phyloP scores from a whole-genome alignment of 495 filamentous ascomycete species.

The Talaromyces trachyspermus region DNA sequence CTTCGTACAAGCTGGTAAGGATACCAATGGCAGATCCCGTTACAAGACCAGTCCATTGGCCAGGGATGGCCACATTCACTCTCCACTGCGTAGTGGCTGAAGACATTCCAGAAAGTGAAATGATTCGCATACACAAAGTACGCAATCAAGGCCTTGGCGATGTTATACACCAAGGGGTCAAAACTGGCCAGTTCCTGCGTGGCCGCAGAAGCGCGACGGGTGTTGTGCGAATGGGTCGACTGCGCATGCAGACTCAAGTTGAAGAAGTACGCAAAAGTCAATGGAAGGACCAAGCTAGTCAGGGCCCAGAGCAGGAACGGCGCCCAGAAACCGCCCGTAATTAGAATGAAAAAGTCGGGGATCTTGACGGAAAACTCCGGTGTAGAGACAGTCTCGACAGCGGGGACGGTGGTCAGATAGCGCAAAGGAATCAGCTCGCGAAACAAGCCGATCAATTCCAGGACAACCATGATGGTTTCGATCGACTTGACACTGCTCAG shows the following conservation, averaged over 20 bases:
- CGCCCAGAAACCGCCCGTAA: conserved; percentile 74
- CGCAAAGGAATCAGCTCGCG: conserved; percentile 49
- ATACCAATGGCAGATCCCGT: conserved; percentile 64
- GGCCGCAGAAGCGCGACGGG: conserved; percentile 6
- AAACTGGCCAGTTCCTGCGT: conserved; percentile 45
- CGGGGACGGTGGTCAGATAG: conserved; percentile 63
- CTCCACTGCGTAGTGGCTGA: conserved; percentile 48
- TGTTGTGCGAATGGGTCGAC: conserved; percentile 13
- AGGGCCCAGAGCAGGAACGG: conserved; percentile 70
- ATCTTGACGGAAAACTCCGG: conserved; percentile 50
- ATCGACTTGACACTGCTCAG: conserved; percentile 65
- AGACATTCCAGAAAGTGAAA: conserved; percentile 57
- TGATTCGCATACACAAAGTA: conserved; percentile 70
- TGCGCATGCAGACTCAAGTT: conserved; percentile 59
- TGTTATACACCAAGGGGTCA: conserved; percentile 84
- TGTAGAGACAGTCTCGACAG: conserved; percentile 35
- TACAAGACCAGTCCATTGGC: conserved; percentile 61
- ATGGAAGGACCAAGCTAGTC: conserved; percentile 62
- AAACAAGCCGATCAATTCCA: conserved; percentile 46
- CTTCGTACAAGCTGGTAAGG: conserved; percentile 72
- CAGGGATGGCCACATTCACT: conserved; percentile 62
- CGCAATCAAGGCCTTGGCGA: conserved; percentile 71
- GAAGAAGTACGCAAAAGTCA: conserved; percentile 73
- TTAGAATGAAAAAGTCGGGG: conserved; percentile 75
- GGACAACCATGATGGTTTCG: conserved; percentile 53